A percentile compares a stretch with the other conserved stretches of the same genome.
These are phyloP conservation scores for Atalantia buxifolia DNA, from an alignment of 345 rosid genomes.

Conservation along the genomic window DNA sequence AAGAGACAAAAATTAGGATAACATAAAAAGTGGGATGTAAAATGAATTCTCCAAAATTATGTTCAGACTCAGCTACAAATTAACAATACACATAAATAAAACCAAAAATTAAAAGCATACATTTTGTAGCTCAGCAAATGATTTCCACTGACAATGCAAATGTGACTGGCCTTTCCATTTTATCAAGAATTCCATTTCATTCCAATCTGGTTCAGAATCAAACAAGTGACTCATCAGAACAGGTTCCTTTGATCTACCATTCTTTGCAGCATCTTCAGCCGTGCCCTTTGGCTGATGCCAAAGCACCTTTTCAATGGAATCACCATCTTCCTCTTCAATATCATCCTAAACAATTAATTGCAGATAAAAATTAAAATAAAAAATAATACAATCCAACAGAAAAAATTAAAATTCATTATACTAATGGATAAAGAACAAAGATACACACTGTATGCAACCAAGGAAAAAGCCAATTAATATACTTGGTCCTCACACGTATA, in stretches of 20 bases:
- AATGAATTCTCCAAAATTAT: not conserved
- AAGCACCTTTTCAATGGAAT: slow-evolving; percentile 87
- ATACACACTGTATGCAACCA: not conserved
- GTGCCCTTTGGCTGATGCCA: slow-evolving; percentile 96
- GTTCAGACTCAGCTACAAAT: not conserved
- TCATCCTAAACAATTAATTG: slow-evolving; percentile 63
- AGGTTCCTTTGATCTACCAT: slow-evolving; percentile 69
- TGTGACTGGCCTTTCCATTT: slow-evolving; percentile 99
- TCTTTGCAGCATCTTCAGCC: slow-evolving; percentile 66
- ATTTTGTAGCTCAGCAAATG: slow-evolving; percentile 76
- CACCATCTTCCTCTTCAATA: slow-evolving; percentile 92
- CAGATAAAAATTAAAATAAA: not conserved
- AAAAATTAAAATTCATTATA: not conserved
- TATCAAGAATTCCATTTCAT: slow-evolving; percentile 84
- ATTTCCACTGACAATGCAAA: slow-evolving; percentile 97
- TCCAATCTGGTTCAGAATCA: slow-evolving; percentile 83
- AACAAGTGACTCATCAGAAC: slow-evolving; percentile 65
- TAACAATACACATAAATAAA: not conserved
- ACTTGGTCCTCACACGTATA: not conserved
- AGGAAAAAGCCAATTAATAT: not conserved
- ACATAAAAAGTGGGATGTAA: not conserved
- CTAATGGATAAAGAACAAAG: not conserved
- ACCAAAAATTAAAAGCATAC: slow-evolving; percentile 35
- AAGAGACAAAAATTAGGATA: not conserved
- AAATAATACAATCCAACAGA: not conserved